A percentile compares a stretch with the other conserved stretches of the same genome.
phyloP scores from a whole-genome alignment of 352 stramenopile species.

The Phytophthora ohioensis region DNA sequence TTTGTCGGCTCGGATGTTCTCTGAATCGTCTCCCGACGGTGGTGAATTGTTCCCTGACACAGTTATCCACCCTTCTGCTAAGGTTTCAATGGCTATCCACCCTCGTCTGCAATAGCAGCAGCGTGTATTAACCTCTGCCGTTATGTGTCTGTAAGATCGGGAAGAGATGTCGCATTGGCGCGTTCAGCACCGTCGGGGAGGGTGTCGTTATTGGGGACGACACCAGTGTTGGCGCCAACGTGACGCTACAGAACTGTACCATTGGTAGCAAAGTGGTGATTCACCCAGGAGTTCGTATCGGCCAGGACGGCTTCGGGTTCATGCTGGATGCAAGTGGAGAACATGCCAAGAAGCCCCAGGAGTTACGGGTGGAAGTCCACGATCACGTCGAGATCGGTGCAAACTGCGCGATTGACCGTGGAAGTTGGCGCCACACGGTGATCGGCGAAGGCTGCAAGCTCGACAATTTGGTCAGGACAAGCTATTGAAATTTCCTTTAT shows the following conservation, averaged over 20 bases:
- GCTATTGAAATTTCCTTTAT: background rate
- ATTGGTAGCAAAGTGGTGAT: slow-evolving; percentile 73
- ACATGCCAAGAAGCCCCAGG: slow-evolving; percentile 86
- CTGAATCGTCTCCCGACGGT: slow-evolving; percentile 3
- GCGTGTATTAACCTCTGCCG: no score
- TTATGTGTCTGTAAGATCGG: slow-evolving; percentile 53
- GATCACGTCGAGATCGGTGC: slow-evolving; percentile 88
- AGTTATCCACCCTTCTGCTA: slow-evolving; percentile 52
- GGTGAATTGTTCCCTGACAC: slow-evolving; percentile 35
- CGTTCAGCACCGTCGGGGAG: slow-evolving; percentile 65
- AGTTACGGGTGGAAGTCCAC: slow-evolving; percentile 78
- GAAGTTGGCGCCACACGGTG: slow-evolving; percentile 87
- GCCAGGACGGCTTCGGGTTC: slow-evolving; percentile 89
- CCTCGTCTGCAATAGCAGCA: background rate
- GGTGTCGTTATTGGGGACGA: slow-evolving; percentile 69
- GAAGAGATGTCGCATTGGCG: slow-evolving; percentile 58
- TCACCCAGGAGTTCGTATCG: slow-evolving; percentile 76
- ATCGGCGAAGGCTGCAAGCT: slow-evolving; percentile 80
- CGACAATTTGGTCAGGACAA: slow-evolving; percentile 73
- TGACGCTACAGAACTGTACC: slow-evolving; percentile 75
- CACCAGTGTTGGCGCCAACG: slow-evolving; percentile 53
- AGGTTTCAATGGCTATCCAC: slow-evolving; percentile 32
- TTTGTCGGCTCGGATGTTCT: slow-evolving; percentile 17
- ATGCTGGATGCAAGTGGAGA: slow-evolving; percentile 60
- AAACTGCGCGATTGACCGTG: slow-evolving; percentile 84